A percentile compares a stretch with the other conserved stretches of the same genome.
Evolutionary conservation across 345 rosid genomes (phyloP).

Genomic region (Euphorbia peplus): DNA sequence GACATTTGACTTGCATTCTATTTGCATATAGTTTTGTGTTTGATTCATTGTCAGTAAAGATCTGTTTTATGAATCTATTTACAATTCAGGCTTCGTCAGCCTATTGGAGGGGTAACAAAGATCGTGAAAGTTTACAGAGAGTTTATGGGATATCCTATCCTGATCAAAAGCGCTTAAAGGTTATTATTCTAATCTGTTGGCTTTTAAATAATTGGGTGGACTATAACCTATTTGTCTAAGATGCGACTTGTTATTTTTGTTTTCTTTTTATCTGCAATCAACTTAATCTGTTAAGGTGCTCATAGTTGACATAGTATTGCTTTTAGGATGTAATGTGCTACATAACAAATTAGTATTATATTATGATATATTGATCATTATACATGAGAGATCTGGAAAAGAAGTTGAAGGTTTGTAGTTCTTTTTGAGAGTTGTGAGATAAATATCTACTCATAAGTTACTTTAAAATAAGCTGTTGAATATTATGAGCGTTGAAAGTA

Average conservation of each 20-base stretch:
- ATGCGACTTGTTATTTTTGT: neutral
- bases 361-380: neutral
- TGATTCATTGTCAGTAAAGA: slow-evolving; percentile 15
- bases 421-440: neutral
- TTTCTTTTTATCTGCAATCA: neutral
- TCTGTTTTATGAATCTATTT: slow-evolving; percentile 15
- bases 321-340: neutral
- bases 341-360: neutral
- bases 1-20: slow-evolving; percentile 11
- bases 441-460: neutral
- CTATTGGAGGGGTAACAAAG: slow-evolving; percentile 89
- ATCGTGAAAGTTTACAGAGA: slow-evolving; percentile 94
- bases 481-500: too few relatives aligned
- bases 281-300: neutral
- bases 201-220: slow-evolving; percentile 3
- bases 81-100: slow-evolving; percentile 90
- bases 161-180: slow-evolving; percentile 84
- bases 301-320: neutral
- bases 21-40: slow-evolving; percentile 9
- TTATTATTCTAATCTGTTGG: slow-evolving; percentile 20
- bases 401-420: neutral
- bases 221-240: neutral
- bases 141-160: slow-evolving; percentile 98
- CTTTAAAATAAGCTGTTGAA: neutral
- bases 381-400: neutral